phyloP scores from a whole-genome alignment of 345 rosid species.

The Passiflora organensis region DNA sequence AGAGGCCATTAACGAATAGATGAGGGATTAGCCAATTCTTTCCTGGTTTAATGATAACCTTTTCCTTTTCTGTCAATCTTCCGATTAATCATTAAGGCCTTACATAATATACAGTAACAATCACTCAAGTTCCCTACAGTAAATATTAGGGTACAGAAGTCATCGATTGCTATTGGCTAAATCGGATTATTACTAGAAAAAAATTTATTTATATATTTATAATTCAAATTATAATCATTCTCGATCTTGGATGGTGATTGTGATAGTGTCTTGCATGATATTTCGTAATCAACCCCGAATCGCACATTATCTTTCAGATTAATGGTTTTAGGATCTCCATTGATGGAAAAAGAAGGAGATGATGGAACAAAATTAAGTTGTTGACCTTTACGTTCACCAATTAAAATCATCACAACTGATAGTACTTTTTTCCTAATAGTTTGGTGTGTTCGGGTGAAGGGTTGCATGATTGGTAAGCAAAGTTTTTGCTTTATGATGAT shows the following conservation, averaged over 20 bases:
- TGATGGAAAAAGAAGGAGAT: not conserved
- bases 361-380: not conserved
- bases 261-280: too few relatives aligned
- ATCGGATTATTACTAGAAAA: too few relatives aligned
- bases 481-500: constrained; percentile 5
- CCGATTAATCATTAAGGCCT: constrained; percentile 20
- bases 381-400: constrained; percentile 5
- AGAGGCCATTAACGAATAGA: too few relatives aligned
- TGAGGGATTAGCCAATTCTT: too few relatives aligned
- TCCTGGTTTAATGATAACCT: not conserved
- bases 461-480: too few relatives aligned
- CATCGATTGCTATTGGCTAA: too few relatives aligned
- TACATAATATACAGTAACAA: constrained; percentile 2
- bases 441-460: constrained; percentile 10
- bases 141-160: too few relatives aligned
- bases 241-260: too few relatives aligned
- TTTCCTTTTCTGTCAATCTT: constrained; percentile 16
- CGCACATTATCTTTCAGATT: too few relatives aligned
- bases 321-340: constrained; percentile 1
- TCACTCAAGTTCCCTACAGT: not conserved
- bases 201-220: too few relatives aligned
- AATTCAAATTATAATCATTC: too few relatives aligned
- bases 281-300: too few relatives aligned
- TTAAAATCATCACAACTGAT: not conserved
- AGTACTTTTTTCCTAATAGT: constrained; percentile 9